A percentile compares a stretch with the other conserved stretches of the same genome.
Conservation (phyloP, 1,284 basidiomycete species). For the Takashimella koratensis region DNA sequence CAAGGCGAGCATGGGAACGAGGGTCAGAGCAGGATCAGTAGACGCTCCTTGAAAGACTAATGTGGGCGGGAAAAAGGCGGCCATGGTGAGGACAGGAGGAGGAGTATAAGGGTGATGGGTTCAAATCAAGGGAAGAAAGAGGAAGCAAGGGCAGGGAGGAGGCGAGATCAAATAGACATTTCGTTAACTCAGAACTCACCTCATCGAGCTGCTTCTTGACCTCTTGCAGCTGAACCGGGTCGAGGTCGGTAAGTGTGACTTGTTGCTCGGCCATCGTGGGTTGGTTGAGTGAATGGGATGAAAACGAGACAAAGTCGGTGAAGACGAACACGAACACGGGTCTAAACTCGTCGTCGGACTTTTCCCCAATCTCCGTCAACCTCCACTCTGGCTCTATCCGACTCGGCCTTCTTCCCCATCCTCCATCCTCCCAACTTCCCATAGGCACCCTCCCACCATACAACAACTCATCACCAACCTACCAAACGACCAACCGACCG, state of each 20-base stretch:
- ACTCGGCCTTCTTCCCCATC: background rate
- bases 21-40: too few relatives aligned
- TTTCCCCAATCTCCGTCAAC: too few relatives aligned
- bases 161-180: background rate
- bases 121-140: background rate
- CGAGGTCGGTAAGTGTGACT: constrained; percentile 72
- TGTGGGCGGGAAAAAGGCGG: background rate
- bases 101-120: background rate
- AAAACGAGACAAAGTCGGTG: background rate
- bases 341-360: constrained; percentile 1
- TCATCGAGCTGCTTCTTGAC: constrained; percentile 86
- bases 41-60: too few relatives aligned
- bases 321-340: background rate
- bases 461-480: too few relatives aligned
- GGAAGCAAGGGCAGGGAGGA: background rate
- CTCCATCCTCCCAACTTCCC: background rate
- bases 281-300: background rate
- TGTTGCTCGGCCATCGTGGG: constrained; percentile 58
- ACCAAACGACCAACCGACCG: background rate
- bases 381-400: constrained; percentile 1
- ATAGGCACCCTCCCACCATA: background rate
- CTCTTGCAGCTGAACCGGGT: constrained; percentile 74
- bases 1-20: background rate
- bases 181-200: too few relatives aligned
- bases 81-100: background rate